Conservation (phyloP, 257 asterid genomes). For the Salvia splendens region DNA sequence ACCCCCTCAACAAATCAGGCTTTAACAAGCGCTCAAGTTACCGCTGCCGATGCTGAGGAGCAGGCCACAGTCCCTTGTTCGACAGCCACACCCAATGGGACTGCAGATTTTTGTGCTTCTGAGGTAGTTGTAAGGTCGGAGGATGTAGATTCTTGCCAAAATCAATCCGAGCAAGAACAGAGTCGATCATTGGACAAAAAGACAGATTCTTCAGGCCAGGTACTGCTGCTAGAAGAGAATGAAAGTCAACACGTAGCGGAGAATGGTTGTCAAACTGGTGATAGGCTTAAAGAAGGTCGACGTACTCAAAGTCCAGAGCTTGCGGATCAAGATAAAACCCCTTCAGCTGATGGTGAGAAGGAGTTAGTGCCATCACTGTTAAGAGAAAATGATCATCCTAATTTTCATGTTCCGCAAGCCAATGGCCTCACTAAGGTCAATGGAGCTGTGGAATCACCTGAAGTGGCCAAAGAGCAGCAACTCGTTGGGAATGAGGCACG, state of each 20-base stretch:
- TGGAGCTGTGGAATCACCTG: conserved; percentile 33
- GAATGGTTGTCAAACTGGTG: conserved; percentile 4
- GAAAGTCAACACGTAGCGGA: conserved; percentile 23
- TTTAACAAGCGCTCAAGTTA: conserved; percentile 9
- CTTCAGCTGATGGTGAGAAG: conserved; percentile 7
- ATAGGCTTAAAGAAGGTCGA: conserved; percentile 22
- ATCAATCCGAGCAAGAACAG: conserved; percentile 26
- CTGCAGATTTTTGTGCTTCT: conserved; percentile 21
- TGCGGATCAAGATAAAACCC: conserved; percentile 7
- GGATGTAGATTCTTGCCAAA: conserved; percentile 25
- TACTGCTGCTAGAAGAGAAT: not conserved
- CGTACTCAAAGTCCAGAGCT: conserved; percentile 8
- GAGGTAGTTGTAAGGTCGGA: conserved; percentile 17
- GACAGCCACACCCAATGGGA: conserved; percentile 14
- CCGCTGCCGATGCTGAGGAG: conserved; percentile 28
- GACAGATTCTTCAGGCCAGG: conserved; percentile 17
- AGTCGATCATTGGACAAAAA: conserved; percentile 13
- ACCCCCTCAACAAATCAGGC: conserved; percentile 25
- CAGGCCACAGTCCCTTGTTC: conserved; percentile 16
- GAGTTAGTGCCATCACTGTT: conserved; percentile 25
- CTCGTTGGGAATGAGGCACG: conserved; percentile 21
- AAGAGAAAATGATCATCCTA: conserved; percentile 32
- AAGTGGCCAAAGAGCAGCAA: conserved; percentile 11
- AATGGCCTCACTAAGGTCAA: conserved; percentile 29
- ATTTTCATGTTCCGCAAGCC: conserved; percentile 16